Evolutionary conservation across 768 basidiomycete genomes (phyloP).

Genomic region (Phanerochaete carnosa): DNA sequence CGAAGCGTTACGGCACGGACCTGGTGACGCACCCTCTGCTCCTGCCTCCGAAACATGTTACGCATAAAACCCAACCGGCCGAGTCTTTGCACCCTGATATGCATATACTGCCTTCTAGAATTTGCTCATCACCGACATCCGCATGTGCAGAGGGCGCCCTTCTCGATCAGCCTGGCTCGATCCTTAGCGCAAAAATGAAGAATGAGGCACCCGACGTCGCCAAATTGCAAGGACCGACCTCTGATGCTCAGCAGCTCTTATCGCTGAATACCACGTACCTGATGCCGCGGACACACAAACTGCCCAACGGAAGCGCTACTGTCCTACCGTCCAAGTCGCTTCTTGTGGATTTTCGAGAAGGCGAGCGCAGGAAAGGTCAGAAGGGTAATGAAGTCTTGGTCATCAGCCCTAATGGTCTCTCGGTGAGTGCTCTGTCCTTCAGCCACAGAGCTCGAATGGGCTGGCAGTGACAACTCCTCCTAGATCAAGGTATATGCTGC

Average conservation of each 20-base stretch:
- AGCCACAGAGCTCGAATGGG: too few relatives aligned
- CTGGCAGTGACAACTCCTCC: background rate
- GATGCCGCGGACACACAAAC: conserved; percentile 39
- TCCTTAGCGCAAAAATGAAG: too few relatives aligned
- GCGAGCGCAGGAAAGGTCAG: conserved; percentile 43
- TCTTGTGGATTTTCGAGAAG: conserved; percentile 57
- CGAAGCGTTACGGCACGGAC: background rate
- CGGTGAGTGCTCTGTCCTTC: conserved; percentile 25
- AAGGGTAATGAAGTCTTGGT: conserved; percentile 46
- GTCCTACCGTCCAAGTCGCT: conserved; percentile 47
- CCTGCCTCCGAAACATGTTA: background rate
- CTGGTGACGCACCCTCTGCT: background rate
- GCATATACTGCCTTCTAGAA: too few relatives aligned
- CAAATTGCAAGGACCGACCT: too few relatives aligned
- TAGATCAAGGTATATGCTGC: conserved; percentile 46
- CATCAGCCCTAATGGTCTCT: conserved; percentile 35
- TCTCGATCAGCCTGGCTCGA: too few relatives aligned
- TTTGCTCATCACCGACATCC: too few relatives aligned
- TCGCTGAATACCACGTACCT: conserved; percentile 33
- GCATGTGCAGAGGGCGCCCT: too few relatives aligned
- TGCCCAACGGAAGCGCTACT: conserved; percentile 43
- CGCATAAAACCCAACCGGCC: background rate
- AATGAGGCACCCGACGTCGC: too few relatives aligned
- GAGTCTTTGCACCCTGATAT: too few relatives aligned
- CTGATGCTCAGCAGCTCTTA: too few relatives aligned